phyloP scores from a whole-genome alignment of 2,329 filamentous ascomycete species.

The Epicoccum nigrum region DNA sequence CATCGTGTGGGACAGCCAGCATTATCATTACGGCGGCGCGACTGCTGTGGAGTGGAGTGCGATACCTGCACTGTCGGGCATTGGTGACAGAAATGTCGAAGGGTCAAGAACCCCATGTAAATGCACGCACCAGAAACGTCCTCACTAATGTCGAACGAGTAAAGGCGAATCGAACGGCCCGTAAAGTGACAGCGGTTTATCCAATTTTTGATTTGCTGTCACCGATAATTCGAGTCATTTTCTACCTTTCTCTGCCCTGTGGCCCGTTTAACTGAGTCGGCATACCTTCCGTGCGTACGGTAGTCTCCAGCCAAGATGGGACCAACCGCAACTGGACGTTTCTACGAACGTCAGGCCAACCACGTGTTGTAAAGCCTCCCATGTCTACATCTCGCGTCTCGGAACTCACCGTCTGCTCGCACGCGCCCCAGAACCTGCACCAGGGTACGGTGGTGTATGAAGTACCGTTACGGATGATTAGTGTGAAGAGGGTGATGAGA shows the following conservation, averaged over 20 bases:
- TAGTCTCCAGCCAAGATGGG: background rate
- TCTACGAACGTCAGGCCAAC: conserved; percentile 3
- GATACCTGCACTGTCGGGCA: conserved; percentile 19
- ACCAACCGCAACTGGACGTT: background rate
- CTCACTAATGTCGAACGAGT: background rate
- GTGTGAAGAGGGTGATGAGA: background rate
- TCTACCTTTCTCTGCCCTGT: background rate
- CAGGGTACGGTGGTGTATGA: background rate
- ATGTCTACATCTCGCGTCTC: background rate
- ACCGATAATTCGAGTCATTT: conserved; percentile 4
- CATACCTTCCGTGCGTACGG: background rate
- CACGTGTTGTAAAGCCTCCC: background rate
- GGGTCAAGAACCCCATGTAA: conserved; percentile 2
- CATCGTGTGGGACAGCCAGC: conserved; percentile 3
- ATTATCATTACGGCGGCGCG: conserved; percentile 8
- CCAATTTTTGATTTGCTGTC: conserved; percentile 9
- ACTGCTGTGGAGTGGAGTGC: conserved; percentile 12
- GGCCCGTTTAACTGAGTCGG: background rate
- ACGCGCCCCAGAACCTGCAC: background rate
- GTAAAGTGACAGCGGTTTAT: conserved; percentile 11
- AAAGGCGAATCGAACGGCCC: conserved; percentile 6
- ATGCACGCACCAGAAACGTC: background rate
- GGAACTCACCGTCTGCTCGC: background rate
- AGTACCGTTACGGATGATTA: background rate
- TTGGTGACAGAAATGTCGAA: conserved; percentile 16